Base-by-base conservation (phyloP, 2,329 filamentous ascomycete species). In the Ophiostoma ulmi region DNA sequence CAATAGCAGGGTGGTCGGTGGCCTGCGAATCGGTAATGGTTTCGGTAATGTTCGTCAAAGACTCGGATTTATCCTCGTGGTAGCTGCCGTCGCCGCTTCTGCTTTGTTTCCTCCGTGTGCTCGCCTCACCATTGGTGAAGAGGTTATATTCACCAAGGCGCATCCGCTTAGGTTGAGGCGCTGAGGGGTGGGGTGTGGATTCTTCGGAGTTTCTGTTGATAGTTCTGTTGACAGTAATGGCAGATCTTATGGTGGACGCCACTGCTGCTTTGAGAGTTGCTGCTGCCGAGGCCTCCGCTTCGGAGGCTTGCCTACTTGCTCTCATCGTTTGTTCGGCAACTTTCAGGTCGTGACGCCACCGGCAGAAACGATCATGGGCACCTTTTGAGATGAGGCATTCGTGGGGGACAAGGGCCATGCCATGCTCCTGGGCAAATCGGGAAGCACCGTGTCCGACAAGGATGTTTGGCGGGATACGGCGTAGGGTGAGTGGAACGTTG, bases 391-490 rank as follows among this genome's bases (percentile, higher is more conserved):
- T 85, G 22, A 99, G 83, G 63, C 84, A 85, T 63, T 95, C 91
- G 75, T 93, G 89, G 6, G 88, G 85, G n/a, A 93, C 84, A 13
- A 92, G 83, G 0, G 86, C 81, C 77, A 98, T 87, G 10, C 91
- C 90, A 74, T 93, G 87, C 72, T 94, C 89, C 72, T 87, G 87
- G 0, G 94, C 95, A 79, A 96, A 99, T n/a, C 90, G 87, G 63
- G 87, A 90, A 20, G 95, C 95, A 13, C 95, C 95, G 74, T 91
- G 85, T 44, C 93, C 92, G 13, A 97, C 91, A 1, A 99, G 86
- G 35, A 97, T 87, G 76, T 97, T 98, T 11, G 95, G 95, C 10
- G 96, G 94, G 4, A 99, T 93, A 70, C 95, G 89, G 70, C 91
- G 88, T 68, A 98, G 86, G 8, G 92, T 92, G n/a, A 98, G 81